phyloP scores from a whole-genome alignment of 2,329 filamentous ascomycete species.

The Colletotrichum higginsianum region DNA sequence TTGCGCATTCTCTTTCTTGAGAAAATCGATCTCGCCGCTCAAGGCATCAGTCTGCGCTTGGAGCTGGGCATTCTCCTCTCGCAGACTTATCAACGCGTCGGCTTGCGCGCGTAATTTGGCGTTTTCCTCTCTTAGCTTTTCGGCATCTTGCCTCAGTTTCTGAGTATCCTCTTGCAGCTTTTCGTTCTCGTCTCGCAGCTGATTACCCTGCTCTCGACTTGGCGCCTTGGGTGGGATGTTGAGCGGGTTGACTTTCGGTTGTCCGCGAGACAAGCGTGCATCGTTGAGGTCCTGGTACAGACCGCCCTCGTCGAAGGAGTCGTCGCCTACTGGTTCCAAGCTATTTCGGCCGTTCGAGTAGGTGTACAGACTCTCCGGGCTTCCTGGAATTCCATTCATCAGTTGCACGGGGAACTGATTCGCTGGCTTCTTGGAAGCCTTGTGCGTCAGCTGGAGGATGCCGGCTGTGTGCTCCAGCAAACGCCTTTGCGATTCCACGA shows the following conservation, averaged over 20 bases:
- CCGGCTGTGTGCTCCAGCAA: constrained; percentile 93
- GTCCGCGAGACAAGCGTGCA: constrained; percentile 49
- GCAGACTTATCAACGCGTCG: constrained; percentile 51
- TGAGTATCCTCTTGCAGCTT: constrained; percentile 59
- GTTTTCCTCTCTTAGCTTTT: constrained; percentile 64
- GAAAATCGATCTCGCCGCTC: constrained; percentile 52
- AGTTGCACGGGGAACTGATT: constrained; percentile 54
- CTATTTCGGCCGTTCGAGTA: constrained; percentile 75
- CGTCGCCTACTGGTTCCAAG: constrained; percentile 67
- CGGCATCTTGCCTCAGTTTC: constrained; percentile 56
- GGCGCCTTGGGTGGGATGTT: constrained; percentile 73
- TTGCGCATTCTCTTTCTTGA: constrained; percentile 53
- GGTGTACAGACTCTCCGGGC: constrained; percentile 82
- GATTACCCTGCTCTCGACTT: constrained; percentile 66
- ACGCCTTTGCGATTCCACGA: constrained; percentile 81
- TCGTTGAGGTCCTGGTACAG: constrained; percentile 76
- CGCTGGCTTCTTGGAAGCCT: constrained; percentile 71
- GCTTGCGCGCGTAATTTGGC: constrained; percentile 53
- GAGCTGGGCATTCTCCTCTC: constrained; percentile 50
- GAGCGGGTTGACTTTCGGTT: constrained; percentile 60
- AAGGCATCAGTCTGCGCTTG: constrained; percentile 53
- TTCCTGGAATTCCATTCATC: constrained; percentile 76
- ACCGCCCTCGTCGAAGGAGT: constrained; percentile 82
- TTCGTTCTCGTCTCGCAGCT: constrained; percentile 64
- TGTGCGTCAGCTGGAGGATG: constrained; percentile 91